Conservation (phyloP, 257 asterid genomes). For the Solanum sitiens region DNA sequence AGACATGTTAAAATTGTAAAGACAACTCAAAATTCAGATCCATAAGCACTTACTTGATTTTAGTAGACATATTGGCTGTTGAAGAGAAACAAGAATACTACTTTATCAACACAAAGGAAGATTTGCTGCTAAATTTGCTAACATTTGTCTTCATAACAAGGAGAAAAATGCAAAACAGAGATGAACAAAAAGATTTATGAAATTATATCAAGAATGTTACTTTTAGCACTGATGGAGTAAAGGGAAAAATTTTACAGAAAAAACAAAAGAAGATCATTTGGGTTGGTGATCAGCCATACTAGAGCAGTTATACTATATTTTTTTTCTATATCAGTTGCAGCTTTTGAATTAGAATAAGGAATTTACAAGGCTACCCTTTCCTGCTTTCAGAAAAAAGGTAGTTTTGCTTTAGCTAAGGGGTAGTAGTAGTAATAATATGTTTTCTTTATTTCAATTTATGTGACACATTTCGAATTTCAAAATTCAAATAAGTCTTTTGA, state of each 20-base stretch:
- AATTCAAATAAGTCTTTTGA: too few species aligned
- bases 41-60: slow-evolving; percentile 59
- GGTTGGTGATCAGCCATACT: not conserved
- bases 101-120: not conserved
- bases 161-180: not conserved
- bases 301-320: not conserved
- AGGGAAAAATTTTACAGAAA: not conserved
- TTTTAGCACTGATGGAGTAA: not conserved
- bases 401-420: not conserved
- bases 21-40: not conserved
- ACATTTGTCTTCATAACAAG: not conserved
- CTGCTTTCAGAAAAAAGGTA: not conserved
- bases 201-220: not conserved
- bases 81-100: not conserved
- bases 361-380: not conserved
- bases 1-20: not conserved
- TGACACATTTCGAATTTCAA: too few species aligned
- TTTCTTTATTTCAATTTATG: too few species aligned
- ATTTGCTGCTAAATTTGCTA: slow-evolving; percentile 1
- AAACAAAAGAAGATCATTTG: not conserved
- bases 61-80: slow-evolving; percentile 45
- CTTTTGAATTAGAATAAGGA: not conserved
- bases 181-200: not conserved
- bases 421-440: not conserved
- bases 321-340: not conserved